These are phyloP conservation scores for Colletotrichum agaves DNA, from an alignment of 2,329 filamentous ascomycete species.

Conservation along the genomic window DNA sequence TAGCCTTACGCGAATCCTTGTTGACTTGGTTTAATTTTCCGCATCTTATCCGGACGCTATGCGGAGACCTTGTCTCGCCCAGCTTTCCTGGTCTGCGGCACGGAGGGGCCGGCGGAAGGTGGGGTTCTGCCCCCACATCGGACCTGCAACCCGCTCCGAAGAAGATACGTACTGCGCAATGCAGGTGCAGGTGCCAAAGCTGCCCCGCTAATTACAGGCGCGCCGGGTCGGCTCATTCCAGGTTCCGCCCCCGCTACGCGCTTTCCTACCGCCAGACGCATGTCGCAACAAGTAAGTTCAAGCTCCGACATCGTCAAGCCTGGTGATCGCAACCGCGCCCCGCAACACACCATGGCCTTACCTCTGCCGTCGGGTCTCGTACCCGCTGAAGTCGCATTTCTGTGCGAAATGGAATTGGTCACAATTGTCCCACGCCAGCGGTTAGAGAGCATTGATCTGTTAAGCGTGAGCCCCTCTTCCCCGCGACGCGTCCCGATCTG, in stretches of 20 bases:
- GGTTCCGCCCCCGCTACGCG: slow-evolving; percentile 16
- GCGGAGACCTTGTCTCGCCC: not conserved
- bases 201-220: not conserved
- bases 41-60: not conserved
- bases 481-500: slow-evolving; percentile 23
- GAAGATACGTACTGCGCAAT: slow-evolving; percentile 2
- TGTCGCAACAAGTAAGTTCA: not conserved
- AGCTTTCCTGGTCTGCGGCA: slow-evolving; percentile 11
- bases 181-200: not conserved
- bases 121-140: not conserved
- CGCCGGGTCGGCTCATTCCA: slow-evolving; percentile 25
- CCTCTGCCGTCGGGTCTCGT: slow-evolving; percentile 69
- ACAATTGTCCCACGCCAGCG: slow-evolving; percentile 92
- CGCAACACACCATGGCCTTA: slow-evolving; percentile 55
- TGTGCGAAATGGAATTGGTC: slow-evolving; percentile 97
- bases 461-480: slow-evolving; percentile 72
- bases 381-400: slow-evolving; percentile 89
- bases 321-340: not conserved
- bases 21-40: not conserved
- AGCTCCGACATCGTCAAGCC: not conserved
- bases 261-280: slow-evolving; percentile 6
- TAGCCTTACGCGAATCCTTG: not conserved
- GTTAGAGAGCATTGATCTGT: slow-evolving; percentile 84
- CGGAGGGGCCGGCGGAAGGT: slow-evolving; percentile 6
- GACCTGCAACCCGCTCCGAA: not conserved